Percentiles rank a stretch among this genome's conserved stretches.
These are phyloP conservation scores for Starmerella floricola DNA, from an alignment of 805 yeast species.

Conservation along the genomic window DNA sequence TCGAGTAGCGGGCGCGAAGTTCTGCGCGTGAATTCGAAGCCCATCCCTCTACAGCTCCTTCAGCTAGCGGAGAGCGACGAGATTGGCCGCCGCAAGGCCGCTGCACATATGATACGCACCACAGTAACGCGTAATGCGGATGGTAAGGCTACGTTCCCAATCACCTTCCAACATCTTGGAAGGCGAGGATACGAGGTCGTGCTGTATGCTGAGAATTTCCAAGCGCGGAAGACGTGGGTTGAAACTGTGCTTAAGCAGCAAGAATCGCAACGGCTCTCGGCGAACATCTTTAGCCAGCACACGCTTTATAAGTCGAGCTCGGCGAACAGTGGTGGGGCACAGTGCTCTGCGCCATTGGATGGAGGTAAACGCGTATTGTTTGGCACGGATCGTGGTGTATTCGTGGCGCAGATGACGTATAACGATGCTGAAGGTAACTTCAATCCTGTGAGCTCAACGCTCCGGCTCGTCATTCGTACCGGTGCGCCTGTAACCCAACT, in stretches of 20 bases:
- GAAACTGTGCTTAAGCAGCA: conserved; percentile 76
- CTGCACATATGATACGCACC: conserved; percentile 21
- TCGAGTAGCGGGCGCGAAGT: conserved; percentile 47
- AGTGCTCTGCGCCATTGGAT: conserved; percentile 61
- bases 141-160: conserved; percentile 30
- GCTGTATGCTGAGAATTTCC: conserved; percentile 32
- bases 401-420: conserved; percentile 60
- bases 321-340: conserved; percentile 23
- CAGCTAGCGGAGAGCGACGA: conserved; percentile 71
- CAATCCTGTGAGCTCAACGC: conserved; percentile 30
- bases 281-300: conserved; percentile 68
- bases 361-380: conserved; percentile 84
- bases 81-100: conserved; percentile 36
- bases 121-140: conserved; percentile 20
- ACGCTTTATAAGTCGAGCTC: conserved; percentile 34
- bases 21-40: conserved; percentile 79
- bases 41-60: conserved; percentile 67
- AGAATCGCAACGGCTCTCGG: conserved; percentile 50
- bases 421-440: conserved; percentile 37
- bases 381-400: conserved; percentile 88
- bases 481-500: conserved; percentile 65
- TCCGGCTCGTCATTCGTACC: conserved; percentile 61
- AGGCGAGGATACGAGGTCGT: conserved; percentile 38
- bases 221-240: conserved; percentile 63
- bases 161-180: conserved; percentile 40